Evolutionary conservation across 306 rosid species (phyloP).

Genomic region (Cucurbita argyrosperma): DNA sequence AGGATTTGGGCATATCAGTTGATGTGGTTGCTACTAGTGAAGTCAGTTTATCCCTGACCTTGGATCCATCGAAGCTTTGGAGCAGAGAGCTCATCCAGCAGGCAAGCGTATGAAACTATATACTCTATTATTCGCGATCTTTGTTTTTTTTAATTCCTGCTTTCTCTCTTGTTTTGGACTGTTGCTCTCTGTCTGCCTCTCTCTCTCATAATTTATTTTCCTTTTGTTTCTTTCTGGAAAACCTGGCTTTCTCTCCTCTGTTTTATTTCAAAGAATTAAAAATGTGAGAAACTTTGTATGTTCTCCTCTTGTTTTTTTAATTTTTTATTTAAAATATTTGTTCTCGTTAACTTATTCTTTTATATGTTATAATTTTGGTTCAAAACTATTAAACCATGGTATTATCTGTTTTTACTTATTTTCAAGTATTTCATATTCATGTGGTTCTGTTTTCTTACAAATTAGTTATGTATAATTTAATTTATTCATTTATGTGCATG

Average conservation of each 20-base stretch:
- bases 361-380: not conserved
- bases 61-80: constrained; percentile 89
- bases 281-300: not conserved
- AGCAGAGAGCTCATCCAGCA: constrained; percentile 85
- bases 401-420: not conserved
- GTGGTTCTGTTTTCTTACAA: not conserved
- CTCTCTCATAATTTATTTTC: not conserved
- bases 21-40: constrained; percentile 90
- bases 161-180: not conserved
- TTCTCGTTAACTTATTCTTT: not conserved
- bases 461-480: not conserved
- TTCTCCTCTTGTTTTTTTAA: not conserved
- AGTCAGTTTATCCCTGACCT: constrained; percentile 77
- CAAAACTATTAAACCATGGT: not conserved
- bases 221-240: not conserved
- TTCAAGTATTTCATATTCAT: not conserved
- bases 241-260: not conserved
- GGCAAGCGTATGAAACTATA: constrained; percentile 29
- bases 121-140: not conserved
- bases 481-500: not conserved
- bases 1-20: constrained; percentile 75
- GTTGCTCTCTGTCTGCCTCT: not conserved
- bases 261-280: not conserved
- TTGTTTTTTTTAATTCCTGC: not conserved
- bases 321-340: not conserved